These are phyloP conservation scores for Rosa hybrid DNA, from an alignment of 331 rosid species.

Conservation along the genomic window DNA sequence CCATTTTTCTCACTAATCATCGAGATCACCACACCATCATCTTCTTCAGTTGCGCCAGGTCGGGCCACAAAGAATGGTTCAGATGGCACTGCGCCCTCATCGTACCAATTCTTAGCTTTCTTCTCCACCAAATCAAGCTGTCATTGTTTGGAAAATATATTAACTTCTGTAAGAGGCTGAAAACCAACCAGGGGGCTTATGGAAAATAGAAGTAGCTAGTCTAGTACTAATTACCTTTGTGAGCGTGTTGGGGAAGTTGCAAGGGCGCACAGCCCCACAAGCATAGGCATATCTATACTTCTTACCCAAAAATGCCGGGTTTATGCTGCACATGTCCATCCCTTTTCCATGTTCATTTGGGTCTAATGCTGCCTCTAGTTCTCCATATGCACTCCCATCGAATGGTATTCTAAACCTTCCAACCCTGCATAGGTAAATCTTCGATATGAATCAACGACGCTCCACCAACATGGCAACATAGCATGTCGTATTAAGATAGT, in stretches of 20 bases:
- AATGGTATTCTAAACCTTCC: constrained; percentile 85
- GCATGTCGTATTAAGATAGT: not conserved
- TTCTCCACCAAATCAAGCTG: constrained; percentile 74
- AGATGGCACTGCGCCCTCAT: constrained; percentile 79
- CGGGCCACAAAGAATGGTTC: constrained; percentile 90
- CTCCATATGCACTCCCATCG: constrained; percentile 76
- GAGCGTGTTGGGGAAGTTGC: constrained; percentile 95
- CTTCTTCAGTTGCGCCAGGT: constrained; percentile 95
- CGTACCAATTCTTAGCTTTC: constrained; percentile 78
- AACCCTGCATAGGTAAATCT: constrained; percentile 48
- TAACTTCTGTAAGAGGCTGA: not conserved
- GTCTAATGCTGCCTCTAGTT: constrained; percentile 75
- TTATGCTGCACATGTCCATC: constrained; percentile 94
- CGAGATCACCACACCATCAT: constrained; percentile 92
- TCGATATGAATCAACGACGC: not conserved
- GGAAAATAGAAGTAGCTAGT: not conserved
- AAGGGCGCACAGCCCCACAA: constrained; percentile 95
- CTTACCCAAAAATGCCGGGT: constrained; percentile 70
- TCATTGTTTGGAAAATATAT: not conserved
- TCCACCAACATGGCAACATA: not conserved
- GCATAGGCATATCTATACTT: constrained; percentile 91
- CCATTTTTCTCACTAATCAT: constrained; percentile 80
- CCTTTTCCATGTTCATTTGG: constrained; percentile 94
- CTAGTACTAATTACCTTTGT: constrained; percentile 56
- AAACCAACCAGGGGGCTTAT: not conserved